Percentiles rank a stretch among this genome's conserved stretches.
Evolutionary conservation across 345 rosid genomes (phyloP).

Genomic region (Turnera subulata): DNA sequence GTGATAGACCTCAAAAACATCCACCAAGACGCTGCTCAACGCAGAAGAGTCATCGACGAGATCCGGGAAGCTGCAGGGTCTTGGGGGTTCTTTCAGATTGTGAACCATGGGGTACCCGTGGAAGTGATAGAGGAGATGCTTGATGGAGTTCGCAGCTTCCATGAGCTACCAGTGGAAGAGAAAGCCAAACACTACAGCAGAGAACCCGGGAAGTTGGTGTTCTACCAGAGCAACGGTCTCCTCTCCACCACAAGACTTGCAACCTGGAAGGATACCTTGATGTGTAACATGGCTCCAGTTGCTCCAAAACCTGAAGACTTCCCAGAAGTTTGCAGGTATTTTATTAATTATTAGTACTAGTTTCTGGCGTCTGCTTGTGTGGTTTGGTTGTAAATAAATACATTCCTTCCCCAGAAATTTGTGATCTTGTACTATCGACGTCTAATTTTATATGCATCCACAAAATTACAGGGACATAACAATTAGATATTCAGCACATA

Average conservation of each 20-base stretch:
- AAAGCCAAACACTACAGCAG: constrained; percentile 6
- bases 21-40: too few relatives aligned
- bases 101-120: constrained; percentile 3
- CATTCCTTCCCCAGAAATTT: too few relatives aligned
- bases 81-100: constrained; percentile 14
- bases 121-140: constrained; percentile 14
- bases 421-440: too few relatives aligned
- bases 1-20: constrained; percentile 20
- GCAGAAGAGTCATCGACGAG: constrained; percentile 4
- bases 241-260: constrained; percentile 16
- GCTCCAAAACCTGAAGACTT: constrained; percentile 14
- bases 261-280: constrained; percentile 19
- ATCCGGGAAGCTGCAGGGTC: constrained; percentile 6
- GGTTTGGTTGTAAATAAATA: too few relatives aligned
- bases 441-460: too few relatives aligned
- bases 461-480: constrained; percentile 8
- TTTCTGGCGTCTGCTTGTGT: too few relatives aligned
- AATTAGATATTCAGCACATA: constrained; percentile 7
- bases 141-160: constrained; percentile 10
- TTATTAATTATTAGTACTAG: too few relatives aligned
- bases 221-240: constrained; percentile 6
- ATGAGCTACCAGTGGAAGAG: constrained; percentile 6
- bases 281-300: constrained; percentile 10
- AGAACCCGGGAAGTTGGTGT: not conserved
- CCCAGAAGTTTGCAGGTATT: constrained; percentile 20